Conservation (phyloP, 1,284 basidiomycete genomes). For the Cutaneotrichosporon sp. region DNA sequence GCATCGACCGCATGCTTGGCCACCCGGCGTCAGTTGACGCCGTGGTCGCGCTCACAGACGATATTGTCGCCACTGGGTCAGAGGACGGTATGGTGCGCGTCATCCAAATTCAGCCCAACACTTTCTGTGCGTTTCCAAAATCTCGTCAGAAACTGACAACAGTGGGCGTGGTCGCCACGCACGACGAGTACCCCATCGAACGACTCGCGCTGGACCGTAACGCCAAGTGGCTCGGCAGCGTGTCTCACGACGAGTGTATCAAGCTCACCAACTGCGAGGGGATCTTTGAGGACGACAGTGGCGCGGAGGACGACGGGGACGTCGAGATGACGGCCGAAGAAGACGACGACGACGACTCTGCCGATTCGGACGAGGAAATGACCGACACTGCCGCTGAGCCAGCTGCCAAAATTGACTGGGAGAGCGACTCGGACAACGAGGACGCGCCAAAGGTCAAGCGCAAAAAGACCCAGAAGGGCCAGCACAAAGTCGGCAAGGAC, state of each 20-base stretch:
- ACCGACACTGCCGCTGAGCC: slow-evolving; percentile 38
- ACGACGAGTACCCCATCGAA: slow-evolving; percentile 86
- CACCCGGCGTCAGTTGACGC: slow-evolving; percentile 85
- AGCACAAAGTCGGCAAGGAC: slow-evolving; percentile 20
- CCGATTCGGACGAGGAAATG: slow-evolving; percentile 44
- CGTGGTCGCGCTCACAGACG: slow-evolving; percentile 63
- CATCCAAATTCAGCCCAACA: slow-evolving; percentile 82
- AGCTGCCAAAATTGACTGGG: background rate
- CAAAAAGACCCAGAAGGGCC: slow-evolving; percentile 40
- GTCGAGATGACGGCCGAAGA: slow-evolving; percentile 11
- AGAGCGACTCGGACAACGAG: slow-evolving; percentile 10
- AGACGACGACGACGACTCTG: slow-evolving; percentile 24
- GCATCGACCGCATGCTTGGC: slow-evolving; percentile 82
- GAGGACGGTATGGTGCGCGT: slow-evolving; percentile 88
- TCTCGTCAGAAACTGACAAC: background rate
- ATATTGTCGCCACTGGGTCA: slow-evolving; percentile 77
- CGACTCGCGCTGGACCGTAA: slow-evolving; percentile 61
- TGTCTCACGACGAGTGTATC: slow-evolving; percentile 82
- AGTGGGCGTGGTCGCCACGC: slow-evolving; percentile 82
- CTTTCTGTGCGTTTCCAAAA: slow-evolving; percentile 53
- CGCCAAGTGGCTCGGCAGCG: slow-evolving; percentile 80
- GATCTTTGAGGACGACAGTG: slow-evolving; percentile 54
- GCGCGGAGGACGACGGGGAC: slow-evolving; percentile 19
- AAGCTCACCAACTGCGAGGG: slow-evolving; percentile 74
- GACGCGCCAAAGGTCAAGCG: slow-evolving; percentile 25